phyloP scores from a whole-genome alignment of 257 asterid species.

The Solanum rostratum region DNA sequence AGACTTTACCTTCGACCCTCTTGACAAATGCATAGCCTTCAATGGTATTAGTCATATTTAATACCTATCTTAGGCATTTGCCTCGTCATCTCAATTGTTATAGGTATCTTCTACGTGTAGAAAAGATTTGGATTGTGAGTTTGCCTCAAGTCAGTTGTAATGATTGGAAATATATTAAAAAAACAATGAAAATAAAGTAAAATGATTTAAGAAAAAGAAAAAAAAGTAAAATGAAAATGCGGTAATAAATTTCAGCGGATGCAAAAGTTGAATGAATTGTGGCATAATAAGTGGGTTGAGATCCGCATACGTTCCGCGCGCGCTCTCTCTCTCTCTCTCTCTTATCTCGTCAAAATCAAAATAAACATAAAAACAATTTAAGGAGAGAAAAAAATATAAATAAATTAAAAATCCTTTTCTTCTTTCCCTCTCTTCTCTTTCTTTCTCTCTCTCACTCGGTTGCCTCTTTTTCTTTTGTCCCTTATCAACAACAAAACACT shows the following conservation, averaged over 20 bases:
- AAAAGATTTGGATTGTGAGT: neutral
- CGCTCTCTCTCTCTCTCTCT: neutral
- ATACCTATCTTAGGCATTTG: neutral
- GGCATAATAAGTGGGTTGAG: conserved; percentile 15
- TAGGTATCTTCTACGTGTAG: neutral
- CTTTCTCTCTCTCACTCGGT: neutral
- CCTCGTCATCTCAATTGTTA: neutral
- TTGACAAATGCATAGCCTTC: neutral
- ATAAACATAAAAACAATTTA: neutral
- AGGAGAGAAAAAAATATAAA: neutral
- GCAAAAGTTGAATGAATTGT: conserved; percentile 12
- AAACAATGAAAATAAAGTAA: neutral
- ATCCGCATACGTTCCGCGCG: conserved; percentile 14
- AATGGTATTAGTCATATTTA: no score
- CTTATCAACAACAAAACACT: conserved; percentile 10
- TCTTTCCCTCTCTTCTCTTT: conserved; percentile 4
- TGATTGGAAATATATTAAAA: neutral
- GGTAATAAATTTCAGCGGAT: conserved; percentile 12
- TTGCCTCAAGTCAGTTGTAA: neutral
- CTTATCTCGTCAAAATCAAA: neutral
- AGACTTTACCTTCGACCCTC: neutral
- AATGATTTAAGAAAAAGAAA: neutral
- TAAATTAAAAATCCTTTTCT: neutral
- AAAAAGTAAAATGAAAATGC: neutral
- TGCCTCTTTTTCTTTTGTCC: conserved; percentile 10